Evolutionary conservation across 768 basidiomycete species (phyloP).

Genomic region (Pleurotus ostreatus): DNA sequence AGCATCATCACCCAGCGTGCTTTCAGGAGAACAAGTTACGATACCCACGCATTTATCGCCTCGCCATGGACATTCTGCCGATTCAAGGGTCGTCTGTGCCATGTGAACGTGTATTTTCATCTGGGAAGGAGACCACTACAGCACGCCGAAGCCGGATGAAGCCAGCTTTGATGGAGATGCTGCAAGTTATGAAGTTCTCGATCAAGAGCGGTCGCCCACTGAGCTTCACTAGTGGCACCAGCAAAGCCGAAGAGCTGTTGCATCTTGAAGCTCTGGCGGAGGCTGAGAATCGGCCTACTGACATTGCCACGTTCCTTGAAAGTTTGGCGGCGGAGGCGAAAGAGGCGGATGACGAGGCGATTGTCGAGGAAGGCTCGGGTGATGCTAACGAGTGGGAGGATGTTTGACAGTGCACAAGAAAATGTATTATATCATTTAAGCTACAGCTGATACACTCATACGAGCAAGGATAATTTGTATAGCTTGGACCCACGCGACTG

Average conservation of each 20-base stretch:
- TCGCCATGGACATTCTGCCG: conserved; percentile 25
- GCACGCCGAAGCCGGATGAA: conserved; percentile 18
- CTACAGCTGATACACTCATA: too few species aligned
- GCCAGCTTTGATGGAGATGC: conserved; percentile 20
- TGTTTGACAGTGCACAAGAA: too few species aligned
- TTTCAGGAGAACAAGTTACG: conserved; percentile 17
- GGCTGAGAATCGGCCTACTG: neutral
- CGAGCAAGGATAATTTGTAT: neutral
- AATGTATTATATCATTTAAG: too few species aligned
- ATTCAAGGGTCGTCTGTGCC: conserved; percentile 30
- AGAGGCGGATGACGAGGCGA: too few species aligned
- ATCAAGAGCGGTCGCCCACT: conserved; percentile 17
- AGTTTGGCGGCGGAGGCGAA: neutral
- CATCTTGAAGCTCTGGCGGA: neutral
- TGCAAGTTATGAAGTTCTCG: conserved; percentile 28
- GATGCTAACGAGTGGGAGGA: too few species aligned
- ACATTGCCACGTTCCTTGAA: conserved; percentile 2
- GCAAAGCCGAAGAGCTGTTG: conserved; percentile 11
- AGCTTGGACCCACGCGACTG: neutral
- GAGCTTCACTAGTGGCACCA: conserved; percentile 21
- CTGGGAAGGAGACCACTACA: conserved; percentile 25
- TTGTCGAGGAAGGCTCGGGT: too few species aligned
- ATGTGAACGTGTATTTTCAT: conserved; percentile 27
- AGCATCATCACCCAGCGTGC: too few species aligned
- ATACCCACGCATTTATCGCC: conserved; percentile 22